A percentile compares a stretch with the other conserved stretches of the same genome.
Conservation (phyloP, 1,284 basidiomycete species). For the Trichosporon faecale region DNA sequence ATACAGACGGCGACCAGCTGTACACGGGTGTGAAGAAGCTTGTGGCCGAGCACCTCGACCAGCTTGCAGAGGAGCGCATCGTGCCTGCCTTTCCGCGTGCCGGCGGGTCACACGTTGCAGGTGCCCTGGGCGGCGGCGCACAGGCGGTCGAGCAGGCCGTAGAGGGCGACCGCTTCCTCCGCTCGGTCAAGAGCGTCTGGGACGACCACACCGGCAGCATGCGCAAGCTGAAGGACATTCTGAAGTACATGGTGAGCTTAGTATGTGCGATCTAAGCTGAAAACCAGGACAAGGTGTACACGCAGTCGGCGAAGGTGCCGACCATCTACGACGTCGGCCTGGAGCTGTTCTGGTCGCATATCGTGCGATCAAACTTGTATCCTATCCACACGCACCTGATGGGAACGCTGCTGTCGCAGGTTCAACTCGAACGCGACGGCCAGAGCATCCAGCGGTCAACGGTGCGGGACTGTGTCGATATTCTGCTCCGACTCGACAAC, state of each 20-base stretch:
- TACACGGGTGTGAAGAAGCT: slow-evolving; percentile 83
- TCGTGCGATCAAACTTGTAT: slow-evolving; percentile 62
- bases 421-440: slow-evolving; percentile 88
- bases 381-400: slow-evolving; percentile 82
- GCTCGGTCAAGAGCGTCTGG: slow-evolving; percentile 82
- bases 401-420: slow-evolving; percentile 76
- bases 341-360: slow-evolving; percentile 74
- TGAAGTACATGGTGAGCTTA: slow-evolving; percentile 86
- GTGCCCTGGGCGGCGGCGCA: slow-evolving; percentile 40
- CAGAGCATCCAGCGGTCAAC: slow-evolving; percentile 87
- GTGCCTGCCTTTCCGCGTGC: slow-evolving; percentile 73
- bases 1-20: slow-evolving; percentile 66
- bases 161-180: slow-evolving; percentile 80
- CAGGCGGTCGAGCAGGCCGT: slow-evolving; percentile 48
- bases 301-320: slow-evolving; percentile 66
- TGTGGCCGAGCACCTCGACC: slow-evolving; percentile 76
- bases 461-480: slow-evolving; percentile 83
- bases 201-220: slow-evolving; percentile 90
- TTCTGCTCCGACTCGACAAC: slow-evolving; percentile 59
- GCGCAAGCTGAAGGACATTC: slow-evolving; percentile 81
- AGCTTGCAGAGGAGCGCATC: slow-evolving; percentile 72
- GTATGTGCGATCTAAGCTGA: not conserved
- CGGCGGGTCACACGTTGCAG: slow-evolving; percentile 40
- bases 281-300: slow-evolving; percentile 87
- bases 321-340: slow-evolving; percentile 80